Conservation (phyloP, 2,329 filamentous ascomycete genomes). For the Aspergillus calidoustus region DNA sequence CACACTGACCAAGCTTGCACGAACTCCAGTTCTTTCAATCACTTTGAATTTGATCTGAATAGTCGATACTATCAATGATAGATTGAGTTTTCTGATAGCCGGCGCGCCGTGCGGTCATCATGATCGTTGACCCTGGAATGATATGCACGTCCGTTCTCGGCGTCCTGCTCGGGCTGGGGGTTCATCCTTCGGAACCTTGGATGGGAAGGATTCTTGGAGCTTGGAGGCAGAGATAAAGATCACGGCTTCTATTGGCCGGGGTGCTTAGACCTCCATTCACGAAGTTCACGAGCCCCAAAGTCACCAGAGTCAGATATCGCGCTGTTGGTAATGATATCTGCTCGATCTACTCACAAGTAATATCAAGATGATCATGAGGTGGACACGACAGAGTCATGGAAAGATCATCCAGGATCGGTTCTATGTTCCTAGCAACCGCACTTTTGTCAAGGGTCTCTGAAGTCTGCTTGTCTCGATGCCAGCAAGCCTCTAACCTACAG, state of each 20-base stretch:
- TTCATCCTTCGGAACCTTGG: background rate
- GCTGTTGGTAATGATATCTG: background rate
- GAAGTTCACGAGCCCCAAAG: background rate
- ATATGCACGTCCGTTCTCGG: background rate
- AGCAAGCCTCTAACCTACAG: no score
- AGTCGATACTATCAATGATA: background rate
- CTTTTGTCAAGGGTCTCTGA: background rate
- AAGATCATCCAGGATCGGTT: background rate
- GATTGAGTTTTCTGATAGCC: background rate
- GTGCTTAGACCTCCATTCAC: constrained; percentile 12
- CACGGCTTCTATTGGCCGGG: constrained; percentile 27
- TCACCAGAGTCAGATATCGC: background rate
- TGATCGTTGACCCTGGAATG: background rate
- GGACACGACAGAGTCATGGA: background rate
- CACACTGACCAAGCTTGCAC: background rate
- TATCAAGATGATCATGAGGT: background rate
- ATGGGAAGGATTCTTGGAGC: background rate
- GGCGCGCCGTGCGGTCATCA: background rate
- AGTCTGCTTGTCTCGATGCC: background rate
- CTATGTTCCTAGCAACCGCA: background rate
- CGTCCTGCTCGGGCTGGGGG: background rate
- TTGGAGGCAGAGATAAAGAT: constrained; percentile 32
- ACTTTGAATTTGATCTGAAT: background rate
- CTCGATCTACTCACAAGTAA: background rate
- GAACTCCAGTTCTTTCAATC: background rate